Percentiles rank a stretch among this genome's conserved stretches.
Evolutionary conservation across 1,284 basidiomycete species (phyloP).

Genomic region (Lentinus polychrous): DNA sequence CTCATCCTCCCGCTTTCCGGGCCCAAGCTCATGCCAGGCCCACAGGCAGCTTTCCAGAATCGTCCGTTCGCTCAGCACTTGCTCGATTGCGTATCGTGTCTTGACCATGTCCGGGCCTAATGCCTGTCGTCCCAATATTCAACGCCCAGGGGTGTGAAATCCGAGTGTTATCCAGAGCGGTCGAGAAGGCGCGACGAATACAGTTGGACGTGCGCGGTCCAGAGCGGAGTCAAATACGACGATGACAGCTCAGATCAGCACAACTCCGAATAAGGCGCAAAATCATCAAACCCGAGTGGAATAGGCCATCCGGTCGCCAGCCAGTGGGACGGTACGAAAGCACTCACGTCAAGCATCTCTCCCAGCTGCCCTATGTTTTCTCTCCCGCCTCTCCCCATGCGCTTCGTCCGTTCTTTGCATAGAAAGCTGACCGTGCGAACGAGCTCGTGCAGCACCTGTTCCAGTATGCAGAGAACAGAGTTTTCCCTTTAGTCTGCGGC

Average conservation of each 20-base stretch:
- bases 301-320: too few species aligned
- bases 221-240: not conserved
- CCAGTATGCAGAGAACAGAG: not conserved
- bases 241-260: not conserved
- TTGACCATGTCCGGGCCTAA: conserved; percentile 18
- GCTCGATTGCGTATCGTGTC: conserved; percentile 31
- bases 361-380: conserved; percentile 27
- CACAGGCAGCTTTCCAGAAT: conserved; percentile 37
- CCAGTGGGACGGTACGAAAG: not conserved
- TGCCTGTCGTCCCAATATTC: conserved; percentile 15
- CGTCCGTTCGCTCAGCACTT: conserved; percentile 35
- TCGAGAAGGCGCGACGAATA: not conserved
- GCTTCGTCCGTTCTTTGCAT: conserved; percentile 1
- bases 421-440: conserved; percentile 6
- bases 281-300: not conserved
- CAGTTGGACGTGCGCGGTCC: not conserved
- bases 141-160: not conserved
- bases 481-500: not conserved
- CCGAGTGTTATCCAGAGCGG: not conserved
- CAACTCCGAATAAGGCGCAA: not conserved
- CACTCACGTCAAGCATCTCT: conserved; percentile 35
- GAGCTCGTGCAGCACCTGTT: conserved; percentile 1
- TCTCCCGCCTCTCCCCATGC: not conserved
- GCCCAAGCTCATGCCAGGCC: conserved; percentile 27
- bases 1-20: not conserved